Evolutionary conservation across 345 rosid genomes (phyloP), one percentile per base, ranked within the genome.

Genomic region (Melastoma malabathricum): DNA sequence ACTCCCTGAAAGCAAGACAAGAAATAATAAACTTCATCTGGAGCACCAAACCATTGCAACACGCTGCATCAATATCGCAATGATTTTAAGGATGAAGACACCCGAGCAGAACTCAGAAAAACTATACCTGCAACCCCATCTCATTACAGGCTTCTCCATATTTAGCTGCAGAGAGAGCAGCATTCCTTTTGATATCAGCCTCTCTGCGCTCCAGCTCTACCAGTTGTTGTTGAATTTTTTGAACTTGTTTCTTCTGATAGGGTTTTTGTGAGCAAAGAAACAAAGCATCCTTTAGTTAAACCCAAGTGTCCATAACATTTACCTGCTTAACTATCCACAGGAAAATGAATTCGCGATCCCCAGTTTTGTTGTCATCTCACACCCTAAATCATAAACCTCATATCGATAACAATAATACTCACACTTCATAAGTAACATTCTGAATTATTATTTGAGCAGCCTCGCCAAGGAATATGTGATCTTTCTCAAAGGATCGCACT

Each of bases 361-460:
- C 12, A 34, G 10, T 34, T 34, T 34, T 34, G 41, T 34, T 34
- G 41, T 50, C 31, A 55, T 15, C 14, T 43, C 15, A 38, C 14
- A 15, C 27, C 43, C 31, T 25, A 27, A 6, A 51, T 18, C 27
- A 10, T 50, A 25, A 52, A 44, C 15, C 39, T 22, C 50, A 12
- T 13, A 27, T 15, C 6, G 47, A 55, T 65, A 25, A 45, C 15
- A 58, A 34, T 34, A 34, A 34, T 18, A 56, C 89, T 80, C 68
- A 92, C 98, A 92, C 87, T 69, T 92, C 96, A 57, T 87, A 92
- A 54, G 73, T 86, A n/a, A 87, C 95, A 72, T 84, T 86, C 67
- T 87, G 96, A 58, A 81, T 69, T 34, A 92, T 87, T 54, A 84
- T 74, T 59, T 84, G 96, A 50, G 98, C 93, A 61, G 93, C 98